Conservation (phyloP, 2,329 filamentous ascomycete genomes). For the Paecilomyces dactylethromorphus region DNA sequence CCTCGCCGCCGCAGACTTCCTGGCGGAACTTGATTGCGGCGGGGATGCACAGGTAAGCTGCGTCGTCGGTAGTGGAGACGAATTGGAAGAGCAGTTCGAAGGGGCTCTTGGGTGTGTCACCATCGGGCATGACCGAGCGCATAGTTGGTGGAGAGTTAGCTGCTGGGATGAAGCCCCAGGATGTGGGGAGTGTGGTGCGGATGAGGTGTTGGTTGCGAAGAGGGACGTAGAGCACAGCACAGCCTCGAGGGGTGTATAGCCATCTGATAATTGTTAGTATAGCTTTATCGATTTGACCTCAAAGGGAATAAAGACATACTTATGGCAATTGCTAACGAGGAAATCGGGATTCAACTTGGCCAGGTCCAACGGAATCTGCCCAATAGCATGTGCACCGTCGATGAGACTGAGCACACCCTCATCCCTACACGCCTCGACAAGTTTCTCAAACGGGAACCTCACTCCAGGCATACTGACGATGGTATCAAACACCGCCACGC, state of each 20-base stretch:
- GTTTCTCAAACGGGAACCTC: slow-evolving; percentile 66
- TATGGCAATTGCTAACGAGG: slow-evolving; percentile 80
- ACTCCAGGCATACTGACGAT: slow-evolving; percentile 74
- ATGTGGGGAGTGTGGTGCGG: slow-evolving; percentile 68
- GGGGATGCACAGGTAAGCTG: slow-evolving; percentile 64
- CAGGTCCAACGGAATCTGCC: slow-evolving; percentile 69
- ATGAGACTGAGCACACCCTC: slow-evolving; percentile 65
- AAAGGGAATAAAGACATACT: slow-evolving; percentile 33
- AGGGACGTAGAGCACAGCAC: slow-evolving; percentile 75
- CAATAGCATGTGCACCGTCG: slow-evolving; percentile 80
- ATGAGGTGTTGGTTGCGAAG: slow-evolving; percentile 68
- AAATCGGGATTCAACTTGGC: slow-evolving; percentile 68
- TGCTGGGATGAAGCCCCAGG: slow-evolving; percentile 63
- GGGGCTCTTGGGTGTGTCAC: slow-evolving; percentile 38
- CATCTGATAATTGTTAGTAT: slow-evolving; percentile 47
- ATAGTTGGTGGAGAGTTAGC: slow-evolving; percentile 33
- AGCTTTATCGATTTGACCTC: neutral
- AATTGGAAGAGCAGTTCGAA: slow-evolving; percentile 72
- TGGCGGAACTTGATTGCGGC: slow-evolving; percentile 66
- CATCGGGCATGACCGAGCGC: slow-evolving; percentile 41
- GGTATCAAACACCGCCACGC: slow-evolving; percentile 70
- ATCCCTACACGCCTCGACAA: slow-evolving; percentile 59
- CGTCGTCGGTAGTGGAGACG: slow-evolving; percentile 67
- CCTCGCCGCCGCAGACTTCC: slow-evolving; percentile 66
- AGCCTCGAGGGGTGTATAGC: slow-evolving; percentile 73